Base-by-base conservation (phyloP, 1,284 basidiomycete species). In the Tylopilus orsonianus region DNA sequence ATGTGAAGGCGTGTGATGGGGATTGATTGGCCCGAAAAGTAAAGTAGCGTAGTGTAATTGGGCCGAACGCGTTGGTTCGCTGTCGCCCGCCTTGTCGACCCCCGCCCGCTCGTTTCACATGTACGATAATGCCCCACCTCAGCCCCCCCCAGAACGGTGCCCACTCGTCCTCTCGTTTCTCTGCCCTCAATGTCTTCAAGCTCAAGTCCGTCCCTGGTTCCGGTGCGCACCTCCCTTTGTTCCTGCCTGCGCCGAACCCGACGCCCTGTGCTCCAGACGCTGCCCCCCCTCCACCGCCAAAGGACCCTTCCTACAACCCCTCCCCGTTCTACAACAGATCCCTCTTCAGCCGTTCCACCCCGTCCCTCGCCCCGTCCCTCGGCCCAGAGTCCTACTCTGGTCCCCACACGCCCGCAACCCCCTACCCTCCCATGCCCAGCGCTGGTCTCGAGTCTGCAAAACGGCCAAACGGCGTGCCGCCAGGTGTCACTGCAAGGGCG, bases 151-250 rank as follows among this genome's bases (percentile, higher is more conserved):
- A 61, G 18, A 56, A 49, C 23, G 41, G 36, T 23, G 13, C 16
- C 16, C 61, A 50, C 19, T 46, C 49, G 2, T 50, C 61, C 35
- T 81, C 83, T 19, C 75, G 81, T 22, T 83, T 85, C 57, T 79
- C 80, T 12, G 72, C 80, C 0, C 65, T 85, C 60, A 83, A 79
- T 55, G 74, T 81, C 22, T 84, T 86, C 74, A 78, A 75, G 58
- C 68, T 78, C 44, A 60, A 53, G 42, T 6, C 56, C 4, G 50
- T 54, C 12, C 52, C 50, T 18, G 40, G 32, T 8, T 32, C 49
- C 14, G 46, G 47, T 55, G 14, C 9, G 44, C 55, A 14, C 26
- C 19, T 34, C 14, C 8, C 34, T 13, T 3, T 33, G 34, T 36
- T 24, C 18, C 23, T 33, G 1, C 8, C 2, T 2, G 5, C 1